Evolutionary conservation across 1,284 basidiomycete species (phyloP), one percentile per base, ranked within the genome.

Genomic region (Acaromyces ingoldii): DNA sequence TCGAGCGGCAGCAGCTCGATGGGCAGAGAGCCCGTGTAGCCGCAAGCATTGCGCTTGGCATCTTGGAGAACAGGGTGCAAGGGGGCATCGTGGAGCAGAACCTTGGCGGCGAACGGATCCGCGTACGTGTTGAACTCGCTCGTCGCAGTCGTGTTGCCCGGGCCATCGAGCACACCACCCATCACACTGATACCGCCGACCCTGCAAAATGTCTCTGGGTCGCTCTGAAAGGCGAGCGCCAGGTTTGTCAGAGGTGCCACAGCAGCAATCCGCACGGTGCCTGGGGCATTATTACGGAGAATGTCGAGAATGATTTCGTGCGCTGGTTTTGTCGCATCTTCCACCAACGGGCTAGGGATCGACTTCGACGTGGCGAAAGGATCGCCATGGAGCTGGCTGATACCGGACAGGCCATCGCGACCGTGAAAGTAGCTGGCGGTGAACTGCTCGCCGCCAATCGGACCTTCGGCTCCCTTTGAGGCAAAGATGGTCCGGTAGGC

Each of bases 161-260:
- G 90, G 17, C 89, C 88, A 62, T 96, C 91, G 26, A 97, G 77
- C 1, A 89, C 85, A n/a, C 91, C 92, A n/a, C 92, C 93, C 91
- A 97, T 97, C 72, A 85, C 85, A 17, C 92, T 79, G 24, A 97
- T 80, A 11, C 84, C 81, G 29, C 82, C 82, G 1, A 85, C 72
- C 25, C 80, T 79, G 15, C 85, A 75, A 51, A 82, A 80, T 1
- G 82, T 78, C 28, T 78, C 74, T 1, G 82, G 80, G 64, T 88
- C 82, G 44, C 80, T 73, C 9, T 80, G 81, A 73, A 87, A 79
- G 43, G 88, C 80, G 34, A 79, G 78, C 1, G 90, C 89, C 24
- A 97, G 79, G 69, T 88, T 92, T 17, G 91, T 96, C 54, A 91
- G 78, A 4, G 92, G 92, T 0, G 92, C 93, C 1, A 96, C 80